Conservation (phyloP, 306 rosid species). For the Morella rubra region DNA sequence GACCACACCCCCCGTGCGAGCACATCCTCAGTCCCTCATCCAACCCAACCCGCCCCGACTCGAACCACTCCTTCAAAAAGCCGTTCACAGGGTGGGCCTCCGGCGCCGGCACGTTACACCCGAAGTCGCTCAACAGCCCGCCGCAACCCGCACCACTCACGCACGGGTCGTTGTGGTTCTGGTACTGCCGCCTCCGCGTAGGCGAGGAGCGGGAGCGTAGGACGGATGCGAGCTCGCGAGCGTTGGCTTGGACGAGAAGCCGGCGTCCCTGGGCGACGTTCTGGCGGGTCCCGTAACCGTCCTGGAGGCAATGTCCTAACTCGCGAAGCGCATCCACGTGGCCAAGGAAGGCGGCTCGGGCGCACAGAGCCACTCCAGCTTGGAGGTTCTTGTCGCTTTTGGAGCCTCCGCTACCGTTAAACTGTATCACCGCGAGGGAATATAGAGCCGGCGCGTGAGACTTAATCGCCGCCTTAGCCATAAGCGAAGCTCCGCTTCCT, state of each 20-base stretch:
- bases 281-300: constrained; percentile 74
- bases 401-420: constrained; percentile 87
- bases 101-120: constrained; percentile 44
- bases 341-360: constrained; percentile 69
- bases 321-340: constrained; percentile 87
- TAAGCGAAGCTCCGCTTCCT: constrained; percentile 56
- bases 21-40: constrained; percentile 53
- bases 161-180: constrained; percentile 21
- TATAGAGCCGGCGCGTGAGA: constrained; percentile 70
- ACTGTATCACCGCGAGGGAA: constrained; percentile 84
- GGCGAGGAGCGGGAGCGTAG: constrained; percentile 31
- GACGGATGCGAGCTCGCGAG: constrained; percentile 53
- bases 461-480: constrained; percentile 80
- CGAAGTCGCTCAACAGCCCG: constrained; percentile 57
- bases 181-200: constrained; percentile 30
- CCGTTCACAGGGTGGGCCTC: constrained; percentile 63
- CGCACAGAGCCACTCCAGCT: constrained; percentile 75
- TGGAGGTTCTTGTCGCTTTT: constrained; percentile 60
- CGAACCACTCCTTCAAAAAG: constrained; percentile 78
- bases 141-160: constrained; percentile 28
- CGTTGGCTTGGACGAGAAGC: constrained; percentile 73
- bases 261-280: constrained; percentile 62
- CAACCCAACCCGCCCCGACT: constrained; percentile 30
- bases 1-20: constrained; percentile 67
- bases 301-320: constrained; percentile 85